Percentiles rank a stretch among this genome's conserved stretches.
phyloP scores from a whole-genome alignment of 768 basidiomycete genomes.

The Naganishia kalamii region DNA sequence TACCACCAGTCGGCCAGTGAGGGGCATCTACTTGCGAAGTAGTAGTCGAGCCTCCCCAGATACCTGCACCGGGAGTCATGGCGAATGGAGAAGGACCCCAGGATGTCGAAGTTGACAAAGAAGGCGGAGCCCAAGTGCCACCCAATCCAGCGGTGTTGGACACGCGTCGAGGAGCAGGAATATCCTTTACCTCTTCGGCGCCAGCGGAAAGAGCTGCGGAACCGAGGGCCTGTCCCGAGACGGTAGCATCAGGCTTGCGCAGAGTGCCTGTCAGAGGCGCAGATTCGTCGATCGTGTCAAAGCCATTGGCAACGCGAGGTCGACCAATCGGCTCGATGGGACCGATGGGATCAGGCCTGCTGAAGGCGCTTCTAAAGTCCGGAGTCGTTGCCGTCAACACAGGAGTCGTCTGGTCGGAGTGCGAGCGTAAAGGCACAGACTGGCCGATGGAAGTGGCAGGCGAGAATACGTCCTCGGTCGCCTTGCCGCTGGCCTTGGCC shows the following conservation, averaged over 20 bases:
- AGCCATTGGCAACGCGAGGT: slow-evolving; percentile 16
- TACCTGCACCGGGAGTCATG: slow-evolving; percentile 10
- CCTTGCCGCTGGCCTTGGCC: slow-evolving; percentile 22
- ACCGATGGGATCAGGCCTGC: slow-evolving; percentile 20
- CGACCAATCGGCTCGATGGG: slow-evolving; percentile 33
- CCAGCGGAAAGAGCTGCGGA: slow-evolving; percentile 39
- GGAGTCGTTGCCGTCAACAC: not conserved
- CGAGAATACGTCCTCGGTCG: slow-evolving; percentile 27
- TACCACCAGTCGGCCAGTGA: slow-evolving; percentile 10
- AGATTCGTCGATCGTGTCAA: slow-evolving; percentile 14
- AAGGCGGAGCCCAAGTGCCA: slow-evolving; percentile 12
- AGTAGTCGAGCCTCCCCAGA: slow-evolving; percentile 12
- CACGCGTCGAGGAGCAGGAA: slow-evolving; percentile 29
- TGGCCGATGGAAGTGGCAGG: slow-evolving; percentile 20
- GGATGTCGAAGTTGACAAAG: not conserved
- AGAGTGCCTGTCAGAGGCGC: slow-evolving; percentile 20
- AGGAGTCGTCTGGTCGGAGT: slow-evolving; percentile 1
- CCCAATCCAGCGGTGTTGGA: slow-evolving; percentile 27
- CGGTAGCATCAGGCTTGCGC: slow-evolving; percentile 21
- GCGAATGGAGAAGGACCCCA: slow-evolving; percentile 12
- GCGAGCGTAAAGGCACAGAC: not conserved
- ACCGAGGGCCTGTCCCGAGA: slow-evolving; percentile 39
- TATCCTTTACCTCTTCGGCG: slow-evolving; percentile 42
- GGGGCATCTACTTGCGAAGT: slow-evolving; percentile 9
- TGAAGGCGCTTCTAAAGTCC: slow-evolving; percentile 10